Percentiles rank a stretch among this genome's conserved stretches.
Conservation (phyloP, 192 early-diverging fungal genomes). For the Glomus cerebriforme region DNA sequence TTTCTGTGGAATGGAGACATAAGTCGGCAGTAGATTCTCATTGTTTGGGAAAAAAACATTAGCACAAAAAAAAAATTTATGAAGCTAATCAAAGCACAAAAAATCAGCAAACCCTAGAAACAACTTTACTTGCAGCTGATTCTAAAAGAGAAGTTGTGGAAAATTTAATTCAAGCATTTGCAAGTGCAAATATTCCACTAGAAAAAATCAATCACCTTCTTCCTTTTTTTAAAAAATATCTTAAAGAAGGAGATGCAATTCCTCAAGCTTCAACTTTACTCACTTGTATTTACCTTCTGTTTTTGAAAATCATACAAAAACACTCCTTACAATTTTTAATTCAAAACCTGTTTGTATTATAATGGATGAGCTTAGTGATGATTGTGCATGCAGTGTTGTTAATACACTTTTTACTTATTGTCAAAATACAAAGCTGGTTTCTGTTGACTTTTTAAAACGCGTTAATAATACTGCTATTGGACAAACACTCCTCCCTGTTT, state of each 20-base stretch:
- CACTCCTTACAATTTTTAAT: neutral
- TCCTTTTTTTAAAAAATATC: slow-evolving; percentile 22
- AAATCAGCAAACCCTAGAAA: neutral
- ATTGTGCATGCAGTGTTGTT: neutral
- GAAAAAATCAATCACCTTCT: neutral
- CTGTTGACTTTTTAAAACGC: slow-evolving; percentile 8
- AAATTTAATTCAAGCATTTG: slow-evolving; percentile 11
- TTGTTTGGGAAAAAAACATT: neutral
- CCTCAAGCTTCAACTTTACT: neutral
- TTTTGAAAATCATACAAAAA: neutral
- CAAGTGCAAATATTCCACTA: neutral
- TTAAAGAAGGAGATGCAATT: slow-evolving; percentile 2
- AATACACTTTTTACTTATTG: slow-evolving; percentile 7
- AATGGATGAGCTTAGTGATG: slow-evolving; percentile 7
- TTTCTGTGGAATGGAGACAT: slow-evolving; percentile 1
- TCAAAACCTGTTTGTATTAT: slow-evolving; percentile 7
- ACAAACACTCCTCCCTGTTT: neutral
- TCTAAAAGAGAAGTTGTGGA: neutral
- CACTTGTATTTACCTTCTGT: neutral
- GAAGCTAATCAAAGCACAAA: neutral
- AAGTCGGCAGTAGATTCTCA: neutral
- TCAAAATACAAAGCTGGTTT: neutral
- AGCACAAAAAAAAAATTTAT: neutral
- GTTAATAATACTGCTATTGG: slow-evolving; percentile 14
- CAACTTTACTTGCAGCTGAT: neutral